These are phyloP conservation scores for Clarireedia sp. DNA, from an alignment of 2,329 filamentous ascomycete species.

Conservation along the genomic window DNA sequence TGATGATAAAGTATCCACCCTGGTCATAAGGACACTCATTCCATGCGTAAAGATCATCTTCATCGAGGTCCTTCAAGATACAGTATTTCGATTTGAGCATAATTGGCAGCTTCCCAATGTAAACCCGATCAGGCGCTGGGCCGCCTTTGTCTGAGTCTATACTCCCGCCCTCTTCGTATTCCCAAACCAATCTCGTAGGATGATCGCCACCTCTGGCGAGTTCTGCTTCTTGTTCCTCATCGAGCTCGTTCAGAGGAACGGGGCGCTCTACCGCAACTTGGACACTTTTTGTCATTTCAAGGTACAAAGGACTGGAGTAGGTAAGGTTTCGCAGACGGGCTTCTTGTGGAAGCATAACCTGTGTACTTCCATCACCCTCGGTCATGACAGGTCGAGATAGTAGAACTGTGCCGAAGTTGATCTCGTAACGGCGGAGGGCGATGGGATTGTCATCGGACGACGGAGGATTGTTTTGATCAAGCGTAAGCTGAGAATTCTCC, in stretches of 20 bases:
- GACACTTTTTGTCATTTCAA: slow-evolving; percentile 79
- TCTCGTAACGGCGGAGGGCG: slow-evolving; percentile 83
- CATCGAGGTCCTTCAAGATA: slow-evolving; percentile 73
- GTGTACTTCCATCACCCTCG: slow-evolving; percentile 84
- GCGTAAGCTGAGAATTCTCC: slow-evolving; percentile 83
- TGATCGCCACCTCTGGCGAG: slow-evolving; percentile 47
- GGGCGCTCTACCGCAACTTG: slow-evolving; percentile 73
- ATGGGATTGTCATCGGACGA: slow-evolving; percentile 70
- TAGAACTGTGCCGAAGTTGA: slow-evolving; percentile 86
- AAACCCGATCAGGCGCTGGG: slow-evolving; percentile 51
- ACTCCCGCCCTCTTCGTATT: slow-evolving; percentile 40
- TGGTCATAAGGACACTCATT: slow-evolving; percentile 98
- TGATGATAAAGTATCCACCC: slow-evolving; percentile 98
- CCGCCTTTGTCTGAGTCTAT: slow-evolving; percentile 39
- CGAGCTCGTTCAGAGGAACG: slow-evolving; percentile 58
- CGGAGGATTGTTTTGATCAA: slow-evolving; percentile 84
- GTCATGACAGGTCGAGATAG: slow-evolving; percentile 86
- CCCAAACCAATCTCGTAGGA: slow-evolving; percentile 52
- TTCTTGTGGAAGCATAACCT: slow-evolving; percentile 84
- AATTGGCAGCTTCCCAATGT: slow-evolving; percentile 91
- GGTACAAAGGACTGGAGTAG: slow-evolving; percentile 85
- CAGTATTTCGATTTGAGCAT: slow-evolving; percentile 98
- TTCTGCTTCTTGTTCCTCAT: slow-evolving; percentile 53
- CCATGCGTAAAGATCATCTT: slow-evolving; percentile 79
- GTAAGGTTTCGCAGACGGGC: slow-evolving; percentile 92